Evolutionary conservation across 2,329 filamentous ascomycete genomes (phyloP), one percentile per base, ranked within the genome.

Genomic region (Ascochyta lentis): DNA sequence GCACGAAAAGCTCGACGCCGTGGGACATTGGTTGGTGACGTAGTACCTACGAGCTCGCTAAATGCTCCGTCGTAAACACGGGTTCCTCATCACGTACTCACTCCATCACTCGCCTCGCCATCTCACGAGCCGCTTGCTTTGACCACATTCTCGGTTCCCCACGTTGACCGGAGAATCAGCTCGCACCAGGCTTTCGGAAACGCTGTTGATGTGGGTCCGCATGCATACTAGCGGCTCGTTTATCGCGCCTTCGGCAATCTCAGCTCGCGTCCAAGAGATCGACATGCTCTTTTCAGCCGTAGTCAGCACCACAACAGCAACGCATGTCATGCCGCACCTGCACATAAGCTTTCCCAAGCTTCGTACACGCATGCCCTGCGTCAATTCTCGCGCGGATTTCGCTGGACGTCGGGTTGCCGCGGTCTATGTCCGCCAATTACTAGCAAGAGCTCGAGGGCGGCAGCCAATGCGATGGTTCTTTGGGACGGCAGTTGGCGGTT

Each of bases 121-220:
- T 55, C 24, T 37, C 41, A 55, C 34, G 15, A 42, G 12, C 29
- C 41, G 37, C 52, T 55, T 24, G 29, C 52, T 42, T 46, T 31
- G 24, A 42, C 29, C 52, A 27, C 15, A 22, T 22, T 19, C 29
- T 55, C 53, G 53, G 53, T 55, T 55, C 53, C 53, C 53, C 53
- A 50, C 47, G 46, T 23, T 42, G n/a, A 50, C 53, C 53, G 53
- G 53, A 55, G 23, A 3, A 22, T 46, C 46, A 46, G 46, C 41
- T 45, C 37, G 37, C 26, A 15, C 24, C 41, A 46, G 16, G 31
- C 31, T 10, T 31, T 42, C 46, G 46, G 47, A 34, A 42, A 23
- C 6, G 35, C 52, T 35, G 42, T 41, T 10, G 23, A 22, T 34
- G 41, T 47, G 53, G 53, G 35, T 38, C 53, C 15, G 37, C 31